Percentiles rank a stretch among this genome's conserved stretches.
These are phyloP conservation scores for Aspergillus thermomutatus DNA, from an alignment of 2,329 filamentous ascomycete genomes.

Conservation along the genomic window DNA sequence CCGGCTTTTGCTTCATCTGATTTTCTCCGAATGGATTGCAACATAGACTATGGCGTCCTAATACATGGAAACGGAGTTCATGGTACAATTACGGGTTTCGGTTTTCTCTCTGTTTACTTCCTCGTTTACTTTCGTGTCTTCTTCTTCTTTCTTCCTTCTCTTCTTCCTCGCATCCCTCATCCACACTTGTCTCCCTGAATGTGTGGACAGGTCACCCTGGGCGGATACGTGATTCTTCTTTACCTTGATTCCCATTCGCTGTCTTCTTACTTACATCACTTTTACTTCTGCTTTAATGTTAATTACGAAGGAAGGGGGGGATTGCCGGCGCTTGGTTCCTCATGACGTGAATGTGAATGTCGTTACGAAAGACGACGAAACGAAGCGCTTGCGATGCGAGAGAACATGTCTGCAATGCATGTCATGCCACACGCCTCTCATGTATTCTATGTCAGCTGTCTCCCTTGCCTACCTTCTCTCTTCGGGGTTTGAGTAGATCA, in stretches of 20 bases:
- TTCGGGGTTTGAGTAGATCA: neutral
- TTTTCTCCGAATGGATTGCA: constrained; percentile 12
- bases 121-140: constrained; percentile 1
- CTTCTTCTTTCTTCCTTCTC: constrained; percentile 3
- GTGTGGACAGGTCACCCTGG: constrained; percentile 12
- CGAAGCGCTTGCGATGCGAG: neutral
- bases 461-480: neutral
- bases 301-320: neutral
- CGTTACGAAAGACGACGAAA: neutral
- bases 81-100: neutral
- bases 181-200: neutral
- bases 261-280: neutral
- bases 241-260: neutral
- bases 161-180: constrained; percentile 1
- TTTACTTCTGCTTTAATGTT: neutral
- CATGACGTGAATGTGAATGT: neutral
- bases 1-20: constrained; percentile 1
- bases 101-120: constrained; percentile 11
- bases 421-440: neutral
- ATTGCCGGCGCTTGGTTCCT: neutral
- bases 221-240: neutral
- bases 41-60: constrained; percentile 22
- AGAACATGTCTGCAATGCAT: neutral
- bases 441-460: neutral
- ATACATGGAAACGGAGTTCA: constrained; percentile 19